Percentiles rank a stretch among this genome's conserved stretches.
Evolutionary conservation across 176 grass and related monocot genomes (phyloP).

Genomic region (Juncus inflexus): DNA sequence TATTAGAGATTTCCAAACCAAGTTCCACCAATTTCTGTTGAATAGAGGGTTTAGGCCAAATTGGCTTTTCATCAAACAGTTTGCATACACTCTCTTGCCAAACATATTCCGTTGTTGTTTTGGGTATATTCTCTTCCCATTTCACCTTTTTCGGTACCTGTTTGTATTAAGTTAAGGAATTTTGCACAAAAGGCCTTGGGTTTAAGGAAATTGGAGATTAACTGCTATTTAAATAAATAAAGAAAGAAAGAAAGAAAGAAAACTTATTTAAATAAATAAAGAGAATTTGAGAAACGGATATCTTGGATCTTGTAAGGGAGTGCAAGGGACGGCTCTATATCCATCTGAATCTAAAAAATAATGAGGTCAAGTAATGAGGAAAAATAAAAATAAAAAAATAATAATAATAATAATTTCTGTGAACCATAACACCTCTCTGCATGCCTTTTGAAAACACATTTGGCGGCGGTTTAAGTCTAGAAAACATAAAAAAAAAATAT

Average conservation of each 20-base stretch:
- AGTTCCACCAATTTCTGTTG: constrained; percentile 63
- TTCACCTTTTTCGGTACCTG: constrained; percentile 59
- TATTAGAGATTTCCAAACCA: constrained; percentile 55
- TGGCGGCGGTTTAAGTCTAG: constrained; percentile 64
- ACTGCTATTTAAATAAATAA: not conserved
- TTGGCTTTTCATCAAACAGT: constrained; percentile 82
- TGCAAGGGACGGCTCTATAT: constrained; percentile 73
- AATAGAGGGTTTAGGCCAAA: constrained; percentile 90
- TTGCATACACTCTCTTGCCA: constrained; percentile 74
- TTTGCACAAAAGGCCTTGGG: not conserved
- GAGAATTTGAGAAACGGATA: constrained; percentile 52
- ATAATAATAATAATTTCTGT: no score
- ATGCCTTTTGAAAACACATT: constrained; percentile 75
- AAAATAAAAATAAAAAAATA: constrained; percentile 16
- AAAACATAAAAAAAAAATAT: constrained; percentile 27
- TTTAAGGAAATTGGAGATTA: no score
- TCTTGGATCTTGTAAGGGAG: constrained; percentile 72
- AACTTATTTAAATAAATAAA: no score
- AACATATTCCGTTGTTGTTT: constrained; percentile 54
- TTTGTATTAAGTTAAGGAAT: constrained; percentile 45
- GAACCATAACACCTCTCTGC: constrained; percentile 53
- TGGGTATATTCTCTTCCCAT: constrained; percentile 76
- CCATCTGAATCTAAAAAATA: constrained; percentile 53
- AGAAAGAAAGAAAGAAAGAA: not conserved
- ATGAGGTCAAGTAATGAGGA: constrained; percentile 15